Evolutionary conservation across 805 yeast species (phyloP), one percentile per base, ranked within the genome.

Genomic region (Suhomyces sp.): DNA sequence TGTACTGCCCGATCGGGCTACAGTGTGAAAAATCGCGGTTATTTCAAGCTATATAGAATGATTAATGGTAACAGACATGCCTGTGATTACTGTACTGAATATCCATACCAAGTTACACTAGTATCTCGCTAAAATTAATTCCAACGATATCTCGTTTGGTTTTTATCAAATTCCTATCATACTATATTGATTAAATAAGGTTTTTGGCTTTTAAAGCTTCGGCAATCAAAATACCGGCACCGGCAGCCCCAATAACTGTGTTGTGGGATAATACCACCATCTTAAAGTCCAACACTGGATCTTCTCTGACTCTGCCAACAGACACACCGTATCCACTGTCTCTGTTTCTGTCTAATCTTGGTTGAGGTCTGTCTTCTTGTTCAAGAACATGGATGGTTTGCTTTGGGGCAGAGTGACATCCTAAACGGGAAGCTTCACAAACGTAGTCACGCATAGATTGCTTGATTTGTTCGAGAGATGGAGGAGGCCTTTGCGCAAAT

Each of bases 231-330:
- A 93, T 74, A 63, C 98, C 98, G 6, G 97, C 84, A 60, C 98
- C 98, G 17, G 98, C 98, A 55, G 98, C 98, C 56, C 98, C 98
- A 48, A 93, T 87, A 53, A 93, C 77, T 36, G 98, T 93, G 74
- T 93, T 93, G 65, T 93, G 98, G 18, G 97, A 90, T 47, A 93
- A 71, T n/a, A 88, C 93, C 36, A 93, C 96, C 90, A 93, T 91
- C 70, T 93, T 93, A 71, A 76, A 79, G 63, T 93, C 98, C 50
- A 93, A 74, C 9, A 93, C 87, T 6, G 95, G 88, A 59, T 93
- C 98, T 50, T 79, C 85, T 70, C 98, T 82, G 41, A 93, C 68
- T 65, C 98, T 78, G 33, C 98, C 98, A 33, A 93, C 97, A 29
- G 95, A 76, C 35, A 91, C 96, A 52, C 95, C 95, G 65, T 78